phyloP scores from a whole-genome alignment of 768 basidiomycete genomes.

The Rhodosporidiobolus odoratus region DNA sequence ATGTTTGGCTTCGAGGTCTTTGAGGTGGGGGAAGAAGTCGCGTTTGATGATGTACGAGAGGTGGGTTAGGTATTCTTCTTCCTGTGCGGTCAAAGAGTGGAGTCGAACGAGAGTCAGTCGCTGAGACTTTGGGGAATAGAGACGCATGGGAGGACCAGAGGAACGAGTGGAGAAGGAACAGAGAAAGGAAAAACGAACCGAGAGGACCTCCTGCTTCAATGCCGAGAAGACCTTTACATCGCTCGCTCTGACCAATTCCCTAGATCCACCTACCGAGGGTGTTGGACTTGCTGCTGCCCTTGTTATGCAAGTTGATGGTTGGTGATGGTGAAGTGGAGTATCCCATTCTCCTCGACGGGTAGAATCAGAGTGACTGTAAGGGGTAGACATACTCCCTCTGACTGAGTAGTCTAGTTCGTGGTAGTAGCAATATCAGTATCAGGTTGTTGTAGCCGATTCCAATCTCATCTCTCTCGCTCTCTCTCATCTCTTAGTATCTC shows the following conservation, averaged over 20 bases:
- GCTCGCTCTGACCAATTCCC: neutral
- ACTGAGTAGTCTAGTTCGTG: too few relatives aligned
- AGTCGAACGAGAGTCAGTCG: too few relatives aligned
- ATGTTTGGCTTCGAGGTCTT: constrained; percentile 82
- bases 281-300: too few relatives aligned
- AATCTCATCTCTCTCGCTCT: too few relatives aligned
- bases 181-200: neutral
- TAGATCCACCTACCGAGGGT: neutral
- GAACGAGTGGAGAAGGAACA: constrained; percentile 48
- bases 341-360: constrained; percentile 15
- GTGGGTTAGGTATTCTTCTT: constrained; percentile 90
- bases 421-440: too few relatives aligned
- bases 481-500: too few relatives aligned
- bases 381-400: too few relatives aligned
- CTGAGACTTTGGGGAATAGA: too few relatives aligned
- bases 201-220: constrained; percentile 31
- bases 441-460: too few relatives aligned
- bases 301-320: neutral
- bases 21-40: constrained; percentile 94
- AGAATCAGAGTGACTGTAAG: too few relatives aligned
- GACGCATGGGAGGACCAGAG: neutral
- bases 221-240: neutral
- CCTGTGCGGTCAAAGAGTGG: constrained; percentile 44
- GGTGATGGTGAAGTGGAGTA: neutral
- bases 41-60: constrained; percentile 88